phyloP scores from a whole-genome alignment of 1,139 yeast species.

The Lodderomyces parapsilosis region DNA sequence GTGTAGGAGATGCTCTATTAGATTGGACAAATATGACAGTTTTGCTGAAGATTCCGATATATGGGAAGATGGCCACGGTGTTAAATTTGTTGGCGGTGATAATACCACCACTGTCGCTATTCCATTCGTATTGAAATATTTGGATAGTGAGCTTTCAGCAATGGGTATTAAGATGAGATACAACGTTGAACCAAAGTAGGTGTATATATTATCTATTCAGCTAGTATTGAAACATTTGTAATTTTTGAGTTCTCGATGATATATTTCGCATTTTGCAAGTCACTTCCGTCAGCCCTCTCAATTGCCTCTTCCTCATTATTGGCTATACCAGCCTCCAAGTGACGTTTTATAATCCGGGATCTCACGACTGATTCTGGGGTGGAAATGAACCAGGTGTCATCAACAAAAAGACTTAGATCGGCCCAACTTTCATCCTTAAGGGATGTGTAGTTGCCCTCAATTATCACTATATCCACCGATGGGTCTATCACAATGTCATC shows the following conservation, averaged over 20 bases:
- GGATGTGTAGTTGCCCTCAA: slow-evolving; percentile 67
- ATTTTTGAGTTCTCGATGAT: slow-evolving; percentile 43
- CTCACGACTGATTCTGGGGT: slow-evolving; percentile 49
- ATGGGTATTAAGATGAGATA: slow-evolving; percentile 96
- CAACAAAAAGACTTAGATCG: slow-evolving; percentile 33
- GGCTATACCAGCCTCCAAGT: slow-evolving; percentile 68
- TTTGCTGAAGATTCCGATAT: slow-evolving; percentile 71
- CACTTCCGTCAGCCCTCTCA: slow-evolving; percentile 65
- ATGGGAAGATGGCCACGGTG: slow-evolving; percentile 98
- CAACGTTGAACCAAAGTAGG: slow-evolving; percentile 64
- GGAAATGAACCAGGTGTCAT: slow-evolving; percentile 46
- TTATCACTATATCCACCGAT: slow-evolving; percentile 47
- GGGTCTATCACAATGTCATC: slow-evolving; percentile 46
- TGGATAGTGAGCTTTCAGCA: slow-evolving; percentile 94
- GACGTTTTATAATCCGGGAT: slow-evolving; percentile 66
- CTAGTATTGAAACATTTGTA: slow-evolving; percentile 18
- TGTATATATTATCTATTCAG: neutral
- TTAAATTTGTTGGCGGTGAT: slow-evolving; percentile 86
- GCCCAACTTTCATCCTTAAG: slow-evolving; percentile 53
- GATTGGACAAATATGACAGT: slow-evolving; percentile 46
- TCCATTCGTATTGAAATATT: slow-evolving; percentile 92
- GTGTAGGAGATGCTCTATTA: slow-evolving; percentile 89
- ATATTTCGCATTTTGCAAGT: slow-evolving; percentile 62
- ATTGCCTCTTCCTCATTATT: slow-evolving; percentile 55
- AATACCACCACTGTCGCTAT: slow-evolving; percentile 92